Conservation (phyloP, 306 rosid species). For the Carpinus viminea region DNA sequence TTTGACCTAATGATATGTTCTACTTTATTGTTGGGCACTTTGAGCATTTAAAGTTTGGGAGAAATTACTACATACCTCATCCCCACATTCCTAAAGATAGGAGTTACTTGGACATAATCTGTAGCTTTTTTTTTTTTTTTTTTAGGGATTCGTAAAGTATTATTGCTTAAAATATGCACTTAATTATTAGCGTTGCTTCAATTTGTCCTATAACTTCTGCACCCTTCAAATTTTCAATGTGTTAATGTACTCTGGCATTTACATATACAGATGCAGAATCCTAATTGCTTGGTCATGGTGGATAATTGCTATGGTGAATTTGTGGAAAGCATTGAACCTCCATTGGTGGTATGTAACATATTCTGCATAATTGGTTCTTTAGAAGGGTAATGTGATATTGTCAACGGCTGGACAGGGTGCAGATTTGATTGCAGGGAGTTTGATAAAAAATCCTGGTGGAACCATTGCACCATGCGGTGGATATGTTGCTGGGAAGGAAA, state of each 20-base stretch:
- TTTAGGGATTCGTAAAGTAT: not conserved
- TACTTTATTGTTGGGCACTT: not conserved
- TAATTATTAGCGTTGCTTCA: not conserved
- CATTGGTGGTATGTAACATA: conserved; percentile 69
- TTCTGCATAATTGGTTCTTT: conserved; percentile 26
- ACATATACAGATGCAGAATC: conserved; percentile 68
- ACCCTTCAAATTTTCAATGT: not conserved
- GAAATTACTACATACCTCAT: conserved; percentile 5
- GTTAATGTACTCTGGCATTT: not conserved
- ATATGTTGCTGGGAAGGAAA: conserved; percentile 78
- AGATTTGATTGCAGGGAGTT: conserved; percentile 91
- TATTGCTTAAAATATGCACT: not conserved
- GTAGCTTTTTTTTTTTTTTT: not conserved
- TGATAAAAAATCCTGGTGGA: conserved; percentile 96
- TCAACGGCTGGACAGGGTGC: conserved; percentile 65
- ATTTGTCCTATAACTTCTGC: not conserved
- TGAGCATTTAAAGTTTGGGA: not conserved
- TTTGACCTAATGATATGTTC: not conserved
- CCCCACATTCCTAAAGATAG: not conserved
- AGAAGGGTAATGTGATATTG: conserved; percentile 19
- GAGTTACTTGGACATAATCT: not conserved
- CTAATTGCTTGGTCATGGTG: conserved; percentile 86
- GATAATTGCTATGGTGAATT: conserved; percentile 97
- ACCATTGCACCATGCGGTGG: conserved; percentile 95
- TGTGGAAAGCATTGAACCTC: conserved; percentile 90